A percentile compares a stretch with the other conserved stretches of the same genome.
Conservation (phyloP, 2,329 filamentous ascomycete species). For the Sporothrix protearum region DNA sequence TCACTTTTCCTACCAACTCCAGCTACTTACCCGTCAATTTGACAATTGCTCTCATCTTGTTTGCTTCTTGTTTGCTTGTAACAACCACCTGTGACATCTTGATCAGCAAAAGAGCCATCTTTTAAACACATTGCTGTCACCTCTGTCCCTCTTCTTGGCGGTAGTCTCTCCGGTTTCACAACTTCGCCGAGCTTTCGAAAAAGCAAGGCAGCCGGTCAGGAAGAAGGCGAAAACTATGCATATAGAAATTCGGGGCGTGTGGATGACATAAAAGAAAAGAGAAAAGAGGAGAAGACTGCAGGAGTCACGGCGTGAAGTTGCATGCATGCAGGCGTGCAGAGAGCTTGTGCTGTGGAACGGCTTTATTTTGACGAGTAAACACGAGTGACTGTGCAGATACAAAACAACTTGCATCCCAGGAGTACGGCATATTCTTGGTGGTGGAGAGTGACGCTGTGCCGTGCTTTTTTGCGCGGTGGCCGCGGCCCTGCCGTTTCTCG, state of each 20-base stretch:
- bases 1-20: too few relatives aligned
- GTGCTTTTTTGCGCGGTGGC: background rate
- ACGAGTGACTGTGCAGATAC: too few relatives aligned
- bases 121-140: background rate
- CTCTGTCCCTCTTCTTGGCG: background rate
- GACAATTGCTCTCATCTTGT: background rate
- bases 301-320: background rate
- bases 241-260: background rate
- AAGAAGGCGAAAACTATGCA: background rate
- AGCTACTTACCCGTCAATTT: background rate
- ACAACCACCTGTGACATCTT: background rate
- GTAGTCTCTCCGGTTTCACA: background rate
- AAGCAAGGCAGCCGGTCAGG: background rate
- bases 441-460: background rate
- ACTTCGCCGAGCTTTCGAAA: slow-evolving; percentile 7
- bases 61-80: too few relatives aligned
- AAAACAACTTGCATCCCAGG: background rate
- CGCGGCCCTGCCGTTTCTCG: background rate
- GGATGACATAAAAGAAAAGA: background rate
- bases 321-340: background rate
- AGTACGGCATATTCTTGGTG: background rate
- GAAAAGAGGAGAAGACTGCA: background rate
- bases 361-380: background rate
- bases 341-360: background rate
- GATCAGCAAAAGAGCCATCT: background rate